phyloP scores from a whole-genome alignment of 495 filamentous ascomycete species.

The Aspergillus steynii region DNA sequence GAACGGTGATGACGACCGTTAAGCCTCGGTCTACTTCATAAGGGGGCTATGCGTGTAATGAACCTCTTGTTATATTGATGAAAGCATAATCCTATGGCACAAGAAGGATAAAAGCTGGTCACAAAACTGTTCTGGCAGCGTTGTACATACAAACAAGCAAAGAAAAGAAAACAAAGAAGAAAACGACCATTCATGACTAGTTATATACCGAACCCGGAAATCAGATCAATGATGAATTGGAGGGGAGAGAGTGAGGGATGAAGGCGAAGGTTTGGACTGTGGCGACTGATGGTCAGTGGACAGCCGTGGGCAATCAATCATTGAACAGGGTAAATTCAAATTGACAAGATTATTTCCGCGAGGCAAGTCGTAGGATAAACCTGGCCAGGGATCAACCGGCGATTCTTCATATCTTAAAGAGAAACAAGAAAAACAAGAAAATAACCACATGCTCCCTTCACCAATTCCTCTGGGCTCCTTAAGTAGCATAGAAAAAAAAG shows the following conservation, averaged over 20 bases:
- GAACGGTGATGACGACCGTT: slow-evolving; percentile 37
- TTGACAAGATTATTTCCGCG: neutral
- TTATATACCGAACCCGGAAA: neutral
- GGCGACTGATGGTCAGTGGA: neutral
- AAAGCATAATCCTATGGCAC: neutral
- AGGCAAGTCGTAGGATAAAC: neutral
- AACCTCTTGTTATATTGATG: neutral
- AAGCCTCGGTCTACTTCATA: no score
- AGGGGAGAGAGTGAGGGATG: neutral
- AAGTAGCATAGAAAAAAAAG: slow-evolving; percentile 4
- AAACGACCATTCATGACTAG: neutral
- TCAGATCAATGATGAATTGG: neutral
- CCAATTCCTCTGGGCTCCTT: slow-evolving; percentile 8
- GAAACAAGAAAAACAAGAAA: neutral
- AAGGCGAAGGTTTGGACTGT: neutral
- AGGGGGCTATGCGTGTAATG: neutral
- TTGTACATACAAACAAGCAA: neutral
- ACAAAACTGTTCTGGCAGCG: neutral
- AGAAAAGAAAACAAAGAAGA: neutral
- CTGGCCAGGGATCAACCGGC: neutral
- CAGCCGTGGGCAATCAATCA: neutral
- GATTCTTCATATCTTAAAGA: neutral
- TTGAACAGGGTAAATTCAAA: neutral
- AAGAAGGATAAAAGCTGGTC: neutral
- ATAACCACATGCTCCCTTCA: slow-evolving; percentile 15